Evolutionary conservation across 352 stramenopile genomes (phyloP).

Genomic region (Pythium rishiriense): DNA sequence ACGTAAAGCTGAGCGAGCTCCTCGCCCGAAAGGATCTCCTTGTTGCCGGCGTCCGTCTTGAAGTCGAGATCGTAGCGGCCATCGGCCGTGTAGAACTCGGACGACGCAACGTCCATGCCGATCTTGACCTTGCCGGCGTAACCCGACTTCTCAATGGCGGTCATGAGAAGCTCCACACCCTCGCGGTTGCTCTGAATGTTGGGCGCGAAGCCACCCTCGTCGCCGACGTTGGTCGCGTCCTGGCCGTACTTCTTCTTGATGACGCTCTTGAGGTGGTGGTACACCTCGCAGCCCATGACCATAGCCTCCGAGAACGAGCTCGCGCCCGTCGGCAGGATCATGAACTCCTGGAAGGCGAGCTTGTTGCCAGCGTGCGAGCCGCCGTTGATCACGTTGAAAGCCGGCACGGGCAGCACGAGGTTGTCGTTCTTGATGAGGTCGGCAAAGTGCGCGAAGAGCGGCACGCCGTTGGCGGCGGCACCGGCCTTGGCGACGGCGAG

Average conservation of each 20-base stretch:
- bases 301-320: conserved; percentile 94
- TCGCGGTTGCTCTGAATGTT: conserved; percentile 96
- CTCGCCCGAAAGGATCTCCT: conserved; percentile 89
- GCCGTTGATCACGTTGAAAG: conserved; percentile 99
- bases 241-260: conserved; percentile 98
- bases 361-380: conserved; percentile 98
- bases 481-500: conserved; percentile 96
- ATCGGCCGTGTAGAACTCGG: conserved; percentile 98
- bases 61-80: conserved; percentile 99
- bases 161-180: conserved; percentile 96
- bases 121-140: conserved; percentile 97
- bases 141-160: conserved; percentile 95
- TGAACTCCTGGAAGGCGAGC: conserved; percentile 99
- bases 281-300: conserved; percentile 98
- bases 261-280: conserved; percentile 98
- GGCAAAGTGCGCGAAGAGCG: conserved; percentile 98
- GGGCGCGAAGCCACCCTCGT: conserved; percentile 99
- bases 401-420: conserved; percentile 95
- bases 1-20: conserved; percentile 96
- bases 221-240: conserved; percentile 98
- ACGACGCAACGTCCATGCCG: conserved; percentile 97
- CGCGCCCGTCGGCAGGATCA: conserved; percentile 95
- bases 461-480: conserved; percentile 93
- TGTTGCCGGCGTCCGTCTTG: conserved; percentile 93
- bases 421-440: conserved; percentile 96